A percentile compares a stretch with the other conserved stretches of the same genome.
These are phyloP conservation scores for Cavenderia fasciculata DNA, from an alignment of 78 protist genomes.

Conservation along the genomic window DNA sequence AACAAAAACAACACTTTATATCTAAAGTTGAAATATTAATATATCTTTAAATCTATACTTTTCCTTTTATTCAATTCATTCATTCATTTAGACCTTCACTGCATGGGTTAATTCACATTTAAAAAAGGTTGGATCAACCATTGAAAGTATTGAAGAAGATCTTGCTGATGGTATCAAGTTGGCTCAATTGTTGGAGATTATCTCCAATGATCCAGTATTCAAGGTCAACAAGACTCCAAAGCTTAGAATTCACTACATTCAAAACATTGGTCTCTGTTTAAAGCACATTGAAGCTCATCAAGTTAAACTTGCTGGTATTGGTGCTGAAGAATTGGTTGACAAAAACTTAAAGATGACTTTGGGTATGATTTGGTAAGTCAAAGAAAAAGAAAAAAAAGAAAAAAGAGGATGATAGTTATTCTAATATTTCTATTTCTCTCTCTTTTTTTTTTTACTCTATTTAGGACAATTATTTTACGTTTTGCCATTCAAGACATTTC, in stretches of 20 bases:
- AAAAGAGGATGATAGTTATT: too few relatives aligned
- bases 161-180: slow-evolving; percentile 78
- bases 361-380: slow-evolving; percentile 89
- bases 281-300: slow-evolving; percentile 76
- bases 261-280: slow-evolving; percentile 77
- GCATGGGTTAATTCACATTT: slow-evolving; percentile 83
- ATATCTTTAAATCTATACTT: too few relatives aligned
- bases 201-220: slow-evolving; percentile 74
- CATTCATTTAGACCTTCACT: slow-evolving; percentile 63
- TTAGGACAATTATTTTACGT: slow-evolving; percentile 83
- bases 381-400: too few relatives aligned
- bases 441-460: too few relatives aligned
- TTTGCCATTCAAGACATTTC: slow-evolving; percentile 85
- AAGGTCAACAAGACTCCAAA: slow-evolving; percentile 76
- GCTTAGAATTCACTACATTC: slow-evolving; percentile 77
- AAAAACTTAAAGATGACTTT: slow-evolving; percentile 83
- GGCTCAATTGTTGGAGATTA: slow-evolving; percentile 69
- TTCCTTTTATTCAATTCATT: not conserved
- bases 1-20: not conserved
- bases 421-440: too few relatives aligned
- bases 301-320: slow-evolving; percentile 75
- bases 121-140: slow-evolving; percentile 58
- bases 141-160: slow-evolving; percentile 49
- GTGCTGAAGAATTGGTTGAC: slow-evolving; percentile 78
- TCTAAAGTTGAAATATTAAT: too few relatives aligned